phyloP scores from a whole-genome alignment of 2,329 filamentous ascomycete species.

The Penicillium psychrosexuale region DNA sequence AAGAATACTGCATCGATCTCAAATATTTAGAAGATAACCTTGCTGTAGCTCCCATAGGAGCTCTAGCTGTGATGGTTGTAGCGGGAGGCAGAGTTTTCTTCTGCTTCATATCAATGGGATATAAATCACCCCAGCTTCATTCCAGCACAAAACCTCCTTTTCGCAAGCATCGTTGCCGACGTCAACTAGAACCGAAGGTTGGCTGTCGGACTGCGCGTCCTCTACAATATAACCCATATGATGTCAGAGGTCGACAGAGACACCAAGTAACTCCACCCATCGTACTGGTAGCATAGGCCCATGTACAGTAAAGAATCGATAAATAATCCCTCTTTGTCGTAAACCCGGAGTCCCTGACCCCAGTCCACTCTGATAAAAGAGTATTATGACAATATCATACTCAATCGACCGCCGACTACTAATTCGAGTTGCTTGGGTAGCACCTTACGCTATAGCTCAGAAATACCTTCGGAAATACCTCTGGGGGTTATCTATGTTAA shows the following conservation, averaged over 20 bases:
- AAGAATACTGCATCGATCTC: not conserved
- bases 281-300: slow-evolving; percentile 21
- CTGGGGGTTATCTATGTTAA: not conserved
- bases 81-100: not conserved
- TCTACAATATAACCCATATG: not conserved
- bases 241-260: slow-evolving; percentile 17
- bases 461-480: too few species aligned
- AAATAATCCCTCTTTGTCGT: too few species aligned
- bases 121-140: too few species aligned
- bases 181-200: not conserved
- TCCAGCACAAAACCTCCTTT: not conserved
- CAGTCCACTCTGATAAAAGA: too few species aligned
- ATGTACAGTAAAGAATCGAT: too few species aligned
- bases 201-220: not conserved
- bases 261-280: slow-evolving; percentile 21
- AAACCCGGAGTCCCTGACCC: too few species aligned
- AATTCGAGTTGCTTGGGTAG: too few species aligned
- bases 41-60: not conserved
- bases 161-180: not conserved
- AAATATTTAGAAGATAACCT: not conserved
- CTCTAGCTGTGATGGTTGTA: not conserved
- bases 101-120: not conserved
- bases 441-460: slow-evolving; percentile 18
- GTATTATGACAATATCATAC: too few species aligned
- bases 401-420: too few species aligned